These are phyloP conservation scores for Naumovozyma dairenensis DNA, from an alignment of 805 yeast species.

Conservation along the genomic window DNA sequence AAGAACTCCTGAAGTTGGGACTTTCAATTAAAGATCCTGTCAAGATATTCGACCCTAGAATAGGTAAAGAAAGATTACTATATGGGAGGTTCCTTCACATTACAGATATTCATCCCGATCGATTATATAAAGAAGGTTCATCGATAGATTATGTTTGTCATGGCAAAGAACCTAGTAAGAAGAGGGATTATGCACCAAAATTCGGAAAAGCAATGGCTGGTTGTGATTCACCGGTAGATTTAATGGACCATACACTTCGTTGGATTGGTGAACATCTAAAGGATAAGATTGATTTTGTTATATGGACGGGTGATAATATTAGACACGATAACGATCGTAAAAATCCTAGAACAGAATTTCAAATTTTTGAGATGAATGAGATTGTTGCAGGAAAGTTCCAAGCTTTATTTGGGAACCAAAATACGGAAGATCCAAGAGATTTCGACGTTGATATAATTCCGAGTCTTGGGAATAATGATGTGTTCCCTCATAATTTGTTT, in stretches of 20 bases:
- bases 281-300: constrained; percentile 73
- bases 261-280: constrained; percentile 58
- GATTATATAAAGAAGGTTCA: constrained; percentile 45
- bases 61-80: constrained; percentile 21
- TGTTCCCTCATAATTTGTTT: constrained; percentile 78
- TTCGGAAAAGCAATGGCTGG: constrained; percentile 71
- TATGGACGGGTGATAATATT: constrained; percentile 88
- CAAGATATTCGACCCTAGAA: constrained; percentile 9
- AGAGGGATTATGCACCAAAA: constrained; percentile 43
- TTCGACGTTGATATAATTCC: constrained; percentile 50
- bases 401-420: constrained; percentile 41
- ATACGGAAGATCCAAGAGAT: constrained; percentile 35
- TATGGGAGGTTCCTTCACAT: constrained; percentile 80
- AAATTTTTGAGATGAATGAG: constrained; percentile 62
- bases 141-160: constrained; percentile 50
- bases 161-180: constrained; percentile 15
- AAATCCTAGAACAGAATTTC: constrained; percentile 62
- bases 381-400: constrained; percentile 44
- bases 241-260: constrained; percentile 51
- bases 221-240: constrained; percentile 62
- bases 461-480: constrained; percentile 77
- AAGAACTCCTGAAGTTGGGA: constrained; percentile 22
- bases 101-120: constrained; percentile 83
- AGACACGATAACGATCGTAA: constrained; percentile 75
- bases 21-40: constrained; percentile 35